Conservation (phyloP, 208 protist genomes). For the Herpetomonas muscarum region DNA sequence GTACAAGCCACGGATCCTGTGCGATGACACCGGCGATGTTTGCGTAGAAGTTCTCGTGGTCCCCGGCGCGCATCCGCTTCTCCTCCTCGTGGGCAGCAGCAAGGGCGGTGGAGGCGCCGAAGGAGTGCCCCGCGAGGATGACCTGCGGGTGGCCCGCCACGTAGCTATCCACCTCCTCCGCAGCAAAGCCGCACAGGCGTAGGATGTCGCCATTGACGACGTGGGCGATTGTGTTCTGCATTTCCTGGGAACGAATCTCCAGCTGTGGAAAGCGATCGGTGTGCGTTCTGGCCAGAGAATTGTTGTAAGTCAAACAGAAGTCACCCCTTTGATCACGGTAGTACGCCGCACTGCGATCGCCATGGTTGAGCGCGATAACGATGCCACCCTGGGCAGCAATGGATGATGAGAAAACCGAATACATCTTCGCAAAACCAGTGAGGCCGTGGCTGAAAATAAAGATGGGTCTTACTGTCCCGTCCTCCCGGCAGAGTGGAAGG, state of each 20-base stretch:
- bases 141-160: slow-evolving; percentile 14
- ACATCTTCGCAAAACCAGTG: slow-evolving; percentile 45
- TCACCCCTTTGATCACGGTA: slow-evolving; percentile 42
- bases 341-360: slow-evolving; percentile 68
- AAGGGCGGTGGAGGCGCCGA: slow-evolving; percentile 71
- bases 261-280: slow-evolving; percentile 54
- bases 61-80: slow-evolving; percentile 1
- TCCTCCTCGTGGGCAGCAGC: slow-evolving; percentile 34
- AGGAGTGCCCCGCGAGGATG: slow-evolving; percentile 74
- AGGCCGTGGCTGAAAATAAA: slow-evolving; percentile 85
- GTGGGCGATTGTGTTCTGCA: slow-evolving; percentile 24
- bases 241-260: slow-evolving; percentile 41
- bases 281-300: slow-evolving; percentile 22
- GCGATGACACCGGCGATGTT: slow-evolving; percentile 23
- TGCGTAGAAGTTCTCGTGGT: slow-evolving; percentile 1
- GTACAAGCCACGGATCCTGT: slow-evolving; percentile 70
- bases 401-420: slow-evolving; percentile 57
- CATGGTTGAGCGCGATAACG: slow-evolving; percentile 68
- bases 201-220: slow-evolving; percentile 36
- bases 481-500: slow-evolving; percentile 27
- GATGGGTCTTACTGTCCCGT: slow-evolving; percentile 31
- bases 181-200: slow-evolving; percentile 21
- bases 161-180: slow-evolving; percentile 28
- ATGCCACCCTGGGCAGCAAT: slow-evolving; percentile 65
- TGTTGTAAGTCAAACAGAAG: slow-evolving; percentile 27